A percentile compares a stretch with the other conserved stretches of the same genome.
Conservation (phyloP, 2,329 filamentous ascomycete species). For the Fonsecaea erecta region DNA sequence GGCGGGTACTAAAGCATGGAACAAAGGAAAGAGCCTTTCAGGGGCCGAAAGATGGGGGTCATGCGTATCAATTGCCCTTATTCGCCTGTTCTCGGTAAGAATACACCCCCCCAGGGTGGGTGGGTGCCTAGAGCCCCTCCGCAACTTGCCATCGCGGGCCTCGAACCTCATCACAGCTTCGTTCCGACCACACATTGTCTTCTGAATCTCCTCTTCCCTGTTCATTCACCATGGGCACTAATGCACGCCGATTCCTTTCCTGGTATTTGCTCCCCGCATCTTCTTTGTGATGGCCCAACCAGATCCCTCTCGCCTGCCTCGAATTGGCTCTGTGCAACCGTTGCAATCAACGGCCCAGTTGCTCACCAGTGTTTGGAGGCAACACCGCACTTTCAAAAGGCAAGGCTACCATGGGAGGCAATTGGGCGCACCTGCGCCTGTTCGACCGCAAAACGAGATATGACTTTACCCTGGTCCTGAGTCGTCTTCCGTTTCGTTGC, state of each 20-base stretch:
- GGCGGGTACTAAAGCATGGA: not conserved
- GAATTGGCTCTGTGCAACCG: conserved; percentile 26
- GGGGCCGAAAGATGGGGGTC: not conserved
- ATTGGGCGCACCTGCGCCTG: not conserved
- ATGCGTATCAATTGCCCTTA: not conserved
- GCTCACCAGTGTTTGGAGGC: conserved; percentile 12
- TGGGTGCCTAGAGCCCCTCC: not conserved
- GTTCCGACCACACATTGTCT: conserved; percentile 10
- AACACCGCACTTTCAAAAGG: conserved; percentile 7
- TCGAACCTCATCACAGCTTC: not conserved
- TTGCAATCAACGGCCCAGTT: conserved; percentile 18
- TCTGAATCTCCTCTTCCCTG: conserved; percentile 2
- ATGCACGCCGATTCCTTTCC: conserved; percentile 22
- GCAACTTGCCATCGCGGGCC: not conserved
- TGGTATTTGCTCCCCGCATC: conserved; percentile 6
- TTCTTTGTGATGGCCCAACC: conserved; percentile 16
- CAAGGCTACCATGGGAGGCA: conserved; percentile 20
- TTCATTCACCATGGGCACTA: conserved; percentile 17
- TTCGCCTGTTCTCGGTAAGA: conserved; percentile 7
- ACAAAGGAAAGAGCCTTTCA: conserved; percentile 1
- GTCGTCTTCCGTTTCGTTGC: not conserved
- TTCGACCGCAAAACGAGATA: not conserved
- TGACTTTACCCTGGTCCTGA: not conserved
- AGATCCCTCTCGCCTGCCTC: conserved; percentile 5
- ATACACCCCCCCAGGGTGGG: no score